Evolutionary conservation across 2,329 filamentous ascomycete genomes (phyloP).

Genomic region (Aureobasidium pullulans): DNA sequence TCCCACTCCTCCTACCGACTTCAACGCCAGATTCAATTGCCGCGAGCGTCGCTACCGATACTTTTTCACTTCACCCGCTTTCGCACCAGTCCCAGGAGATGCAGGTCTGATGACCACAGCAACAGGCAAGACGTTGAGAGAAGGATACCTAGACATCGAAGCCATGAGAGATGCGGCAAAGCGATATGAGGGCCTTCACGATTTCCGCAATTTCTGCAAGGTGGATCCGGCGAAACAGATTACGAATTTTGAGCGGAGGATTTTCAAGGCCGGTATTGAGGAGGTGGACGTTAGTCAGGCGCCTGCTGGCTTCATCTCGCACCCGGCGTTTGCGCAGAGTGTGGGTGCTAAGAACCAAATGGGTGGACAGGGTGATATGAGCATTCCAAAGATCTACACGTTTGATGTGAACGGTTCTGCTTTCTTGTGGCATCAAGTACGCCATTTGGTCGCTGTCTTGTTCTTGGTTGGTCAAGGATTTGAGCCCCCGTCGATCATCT

Average conservation of each 20-base stretch:
- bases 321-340: conserved; percentile 38
- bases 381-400: conserved; percentile 64
- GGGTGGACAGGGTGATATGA: not conserved
- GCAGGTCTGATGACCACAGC: conserved; percentile 22
- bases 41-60: conserved; percentile 88
- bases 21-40: conserved; percentile 90
- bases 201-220: conserved; percentile 97
- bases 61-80: conserved; percentile 94
- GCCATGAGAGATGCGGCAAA: conserved; percentile 79
- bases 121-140: conserved; percentile 27
- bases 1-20: conserved; percentile 66
- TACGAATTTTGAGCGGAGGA: conserved; percentile 68
- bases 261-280: conserved; percentile 74
- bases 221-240: conserved; percentile 86
- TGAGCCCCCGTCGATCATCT: conserved; percentile 66
- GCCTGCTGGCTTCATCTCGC: conserved; percentile 50
- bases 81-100: conserved; percentile 53
- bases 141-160: conserved; percentile 79
- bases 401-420: conserved; percentile 85
- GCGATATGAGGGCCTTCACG: conserved; percentile 73
- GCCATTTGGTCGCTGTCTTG: conserved; percentile 86
- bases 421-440: conserved; percentile 97
- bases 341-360: not conserved
- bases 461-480: conserved; percentile 87
- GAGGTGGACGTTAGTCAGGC: conserved; percentile 44